Evolutionary conservation across 1,139 yeast genomes (phyloP), one percentile per base, ranked within the genome.

Genomic region (Suhomyces bolitotheri): DNA sequence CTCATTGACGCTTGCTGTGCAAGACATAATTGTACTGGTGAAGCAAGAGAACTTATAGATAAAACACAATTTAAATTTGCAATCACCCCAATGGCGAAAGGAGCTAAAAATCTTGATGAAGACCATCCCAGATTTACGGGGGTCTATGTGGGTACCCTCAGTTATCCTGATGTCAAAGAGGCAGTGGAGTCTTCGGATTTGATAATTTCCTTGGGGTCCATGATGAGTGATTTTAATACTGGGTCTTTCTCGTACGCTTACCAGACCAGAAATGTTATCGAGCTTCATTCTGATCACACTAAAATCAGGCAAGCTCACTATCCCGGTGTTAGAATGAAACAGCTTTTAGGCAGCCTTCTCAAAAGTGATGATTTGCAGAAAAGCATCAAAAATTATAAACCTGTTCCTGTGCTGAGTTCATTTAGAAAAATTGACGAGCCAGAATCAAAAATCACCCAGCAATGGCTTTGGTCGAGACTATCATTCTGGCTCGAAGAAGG

Each of bases 1-100:
- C 69, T 86, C 49, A 88, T 86, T 29, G 96, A 86, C 64, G 95
- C 95, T 27, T 86, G 95, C 71, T 87, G 89, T 41, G 68, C 81
- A 34, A 76, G 95, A 66, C 95, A 86, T 61, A 71, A 72, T 47
- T 83, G 81, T 51, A 73, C 72, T 53, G 64, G 59, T 21, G 88
- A 82, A 62, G 82, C 85, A 40, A 66, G 64, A 44, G 62, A 69
- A 47, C 73, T 87, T 54, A 82, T 84, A 38, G 76, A 78, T 47
- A 54, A 66, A 34, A 84, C 95, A 27, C 80, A 83, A 57, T 85
- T 80, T 78, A 56, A 54, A 35, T 58, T 52, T 34, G 60, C 62
- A 9, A 36, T 53, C 22, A 60, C 66, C 5, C 67, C 67, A 10
- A 62, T 62, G 67, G 66, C 63, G 2, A 62, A 62, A 38, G 65